Percentiles rank a stretch among this genome's conserved stretches.
These are phyloP conservation scores for Chalaropsis thielavioides DNA, from an alignment of 2,329 filamentous ascomycete genomes.

Conservation along the genomic window DNA sequence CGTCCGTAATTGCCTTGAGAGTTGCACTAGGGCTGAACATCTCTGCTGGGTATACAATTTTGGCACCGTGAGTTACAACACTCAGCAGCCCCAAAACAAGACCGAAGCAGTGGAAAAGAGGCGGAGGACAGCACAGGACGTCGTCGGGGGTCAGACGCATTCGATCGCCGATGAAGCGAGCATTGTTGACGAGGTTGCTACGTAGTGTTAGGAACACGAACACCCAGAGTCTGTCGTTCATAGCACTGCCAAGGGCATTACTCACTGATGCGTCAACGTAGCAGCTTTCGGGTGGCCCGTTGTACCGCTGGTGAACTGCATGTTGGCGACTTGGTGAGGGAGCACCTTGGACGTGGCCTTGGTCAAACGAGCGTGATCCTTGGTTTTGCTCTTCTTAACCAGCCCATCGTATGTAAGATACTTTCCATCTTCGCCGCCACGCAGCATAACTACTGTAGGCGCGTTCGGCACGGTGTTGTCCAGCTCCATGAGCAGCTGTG, in stretches of 20 bases:
- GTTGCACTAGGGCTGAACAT: constrained; percentile 56
- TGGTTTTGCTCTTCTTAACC: constrained; percentile 35
- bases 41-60: constrained; percentile 62
- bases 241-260: constrained; percentile 1
- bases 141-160: constrained; percentile 55
- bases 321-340: constrained; percentile 54
- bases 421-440: constrained; percentile 38
- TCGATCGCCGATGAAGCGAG: constrained; percentile 57
- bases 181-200: constrained; percentile 49
- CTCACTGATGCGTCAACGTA: constrained; percentile 57
- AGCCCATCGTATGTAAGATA: constrained; percentile 48
- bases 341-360: constrained; percentile 40
- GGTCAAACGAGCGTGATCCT: constrained; percentile 37
- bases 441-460: constrained; percentile 44
- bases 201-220: not conserved
- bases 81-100: constrained; percentile 63
- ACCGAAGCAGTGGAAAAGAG: constrained; percentile 76
- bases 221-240: not conserved
- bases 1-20: constrained; percentile 49
- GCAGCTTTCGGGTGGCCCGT: constrained; percentile 60
- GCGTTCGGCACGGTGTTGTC: constrained; percentile 29
- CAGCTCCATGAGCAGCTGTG: constrained; percentile 41
- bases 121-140: constrained; percentile 65
- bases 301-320: constrained; percentile 64
- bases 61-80: constrained; percentile 57